Evolutionary conservation across 768 basidiomycete genomes (phyloP), one percentile per base, ranked within the genome.

Genomic region (Tulasnella sp.): DNA sequence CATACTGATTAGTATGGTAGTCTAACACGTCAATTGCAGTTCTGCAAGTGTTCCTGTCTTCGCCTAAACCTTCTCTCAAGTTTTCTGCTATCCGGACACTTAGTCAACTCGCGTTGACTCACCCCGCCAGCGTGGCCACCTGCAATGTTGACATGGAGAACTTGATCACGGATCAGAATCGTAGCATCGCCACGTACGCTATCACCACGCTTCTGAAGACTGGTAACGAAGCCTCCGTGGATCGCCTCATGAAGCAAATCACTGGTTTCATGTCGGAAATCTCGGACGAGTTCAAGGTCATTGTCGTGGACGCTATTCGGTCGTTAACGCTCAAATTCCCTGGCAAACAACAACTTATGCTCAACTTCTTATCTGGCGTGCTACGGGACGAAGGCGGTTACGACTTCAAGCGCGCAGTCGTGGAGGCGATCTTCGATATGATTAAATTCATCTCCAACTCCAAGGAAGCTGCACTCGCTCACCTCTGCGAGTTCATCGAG

Each of bases 361-460:
- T 99, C 57, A 81, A 84, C 4, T 99, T 99, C 82, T 77, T 99
- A 31, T 92, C 91, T 42, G 91, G 94, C 53, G 89, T 98, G 25
- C 78, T 99, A 45, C 83, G 96, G 43, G 96, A 99, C 65, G 96
- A 99, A 71, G 96, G 96, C 56, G 96, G 96, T 4, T 98, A 97
- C 70, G 96, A 99, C 67, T 99, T 97, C 77, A 99, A 99, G 73
- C 90, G 93, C 43, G 90, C 96, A 6, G 90, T 98, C 46, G 96
- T 99, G 32, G 96, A 98, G 71, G 94, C 96, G 17, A 98, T 99
- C 67, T 98, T 99, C 68, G 96, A 99, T 70, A 99, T 99, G 96
- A 89, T 99, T 77, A 97, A 94, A 67, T 98, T 81, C 72, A 97
- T 99, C 65, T 73, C 75, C 42, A 94, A 97, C 50, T 88, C 85